Percentiles rank a stretch among this genome's conserved stretches.
Evolutionary conservation across 352 stramenopile genomes (phyloP).

Genomic region (Pythium periplocum): DNA sequence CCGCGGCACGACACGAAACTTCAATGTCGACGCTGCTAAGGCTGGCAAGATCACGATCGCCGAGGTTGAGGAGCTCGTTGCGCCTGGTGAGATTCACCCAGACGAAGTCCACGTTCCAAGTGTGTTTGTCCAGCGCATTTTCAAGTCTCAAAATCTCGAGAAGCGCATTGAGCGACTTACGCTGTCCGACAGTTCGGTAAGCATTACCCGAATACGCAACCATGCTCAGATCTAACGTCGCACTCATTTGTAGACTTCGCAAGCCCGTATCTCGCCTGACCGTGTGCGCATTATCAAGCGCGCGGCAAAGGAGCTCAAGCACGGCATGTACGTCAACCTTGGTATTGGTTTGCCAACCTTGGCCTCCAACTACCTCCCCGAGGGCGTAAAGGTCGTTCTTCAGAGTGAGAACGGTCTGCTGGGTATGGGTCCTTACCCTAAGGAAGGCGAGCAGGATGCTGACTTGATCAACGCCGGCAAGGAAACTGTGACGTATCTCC

Average conservation of each 20-base stretch:
- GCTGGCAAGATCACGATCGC: slow-evolving; percentile 91
- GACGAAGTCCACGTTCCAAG: slow-evolving; percentile 94
- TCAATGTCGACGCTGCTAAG: slow-evolving; percentile 95
- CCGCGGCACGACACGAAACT: slow-evolving; percentile 93
- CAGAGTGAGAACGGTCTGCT: slow-evolving; percentile 96
- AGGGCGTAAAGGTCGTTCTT: slow-evolving; percentile 92
- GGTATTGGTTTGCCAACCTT: slow-evolving; percentile 95
- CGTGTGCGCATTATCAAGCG: slow-evolving; percentile 93
- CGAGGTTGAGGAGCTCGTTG: slow-evolving; percentile 95
- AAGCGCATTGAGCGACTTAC: slow-evolving; percentile 95
- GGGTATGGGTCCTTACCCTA: slow-evolving; percentile 91
- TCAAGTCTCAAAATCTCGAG: slow-evolving; percentile 85
- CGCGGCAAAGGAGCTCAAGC: slow-evolving; percentile 79
- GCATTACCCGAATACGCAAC: background rate
- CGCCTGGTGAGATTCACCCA: slow-evolving; percentile 90
- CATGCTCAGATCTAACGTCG: background rate
- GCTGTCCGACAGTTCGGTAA: slow-evolving; percentile 58
- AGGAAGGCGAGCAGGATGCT: slow-evolving; percentile 84
- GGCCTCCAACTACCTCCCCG: slow-evolving; percentile 93
- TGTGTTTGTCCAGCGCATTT: slow-evolving; percentile 95
- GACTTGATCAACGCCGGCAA: slow-evolving; percentile 98
- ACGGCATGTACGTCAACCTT: slow-evolving; percentile 98
- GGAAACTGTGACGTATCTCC: slow-evolving; percentile 93
- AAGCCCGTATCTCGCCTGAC: slow-evolving; percentile 62
- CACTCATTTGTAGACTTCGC: slow-evolving; percentile 24